Percentiles rank a stretch among this genome's conserved stretches.
Conservation (phyloP, 257 asterid genomes). For the Lycium ferocissimum region DNA sequence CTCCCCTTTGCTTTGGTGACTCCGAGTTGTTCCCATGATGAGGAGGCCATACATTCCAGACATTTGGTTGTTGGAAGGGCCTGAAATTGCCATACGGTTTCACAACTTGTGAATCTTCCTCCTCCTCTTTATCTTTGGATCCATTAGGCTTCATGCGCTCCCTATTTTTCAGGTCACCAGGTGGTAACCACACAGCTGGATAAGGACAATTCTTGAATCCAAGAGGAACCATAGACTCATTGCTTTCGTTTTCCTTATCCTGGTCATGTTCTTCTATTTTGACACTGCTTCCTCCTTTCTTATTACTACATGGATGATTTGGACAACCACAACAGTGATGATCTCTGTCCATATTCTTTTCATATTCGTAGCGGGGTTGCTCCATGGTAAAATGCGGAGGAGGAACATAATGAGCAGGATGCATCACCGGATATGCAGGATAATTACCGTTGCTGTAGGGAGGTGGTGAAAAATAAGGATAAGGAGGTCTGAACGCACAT, state of each 20-base stretch:
- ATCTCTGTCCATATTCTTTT: constrained; percentile 42
- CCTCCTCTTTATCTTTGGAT: not conserved
- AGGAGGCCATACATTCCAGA: constrained; percentile 53
- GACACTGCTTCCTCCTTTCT: constrained; percentile 44
- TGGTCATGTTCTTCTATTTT: constrained; percentile 64
- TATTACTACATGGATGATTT: constrained; percentile 41
- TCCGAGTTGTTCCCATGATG: constrained; percentile 37
- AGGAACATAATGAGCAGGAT: constrained; percentile 50
- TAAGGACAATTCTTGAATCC: constrained; percentile 41
- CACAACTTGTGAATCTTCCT: constrained; percentile 32
- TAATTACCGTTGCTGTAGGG: constrained; percentile 39
- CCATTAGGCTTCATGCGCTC: constrained; percentile 31
- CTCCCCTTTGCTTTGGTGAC: constrained; percentile 39
- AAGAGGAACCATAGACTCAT: constrained; percentile 46
- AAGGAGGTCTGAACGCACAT: constrained; percentile 52
- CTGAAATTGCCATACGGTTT: constrained; percentile 28
- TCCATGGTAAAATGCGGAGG: constrained; percentile 41
- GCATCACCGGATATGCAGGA: constrained; percentile 35
- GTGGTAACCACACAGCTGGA: constrained; percentile 55
- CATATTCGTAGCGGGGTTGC: constrained; percentile 44
- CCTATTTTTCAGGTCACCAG: constrained; percentile 32
- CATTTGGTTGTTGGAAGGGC: constrained; percentile 32
- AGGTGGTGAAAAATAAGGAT: constrained; percentile 44
- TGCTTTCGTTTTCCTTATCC: constrained; percentile 37
- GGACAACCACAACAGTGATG: constrained; percentile 65